These are phyloP conservation scores for Sphagnum fallax DNA, from an alignment of 228 moss, liverwort and hornwort genomes.

Conservation along the genomic window DNA sequence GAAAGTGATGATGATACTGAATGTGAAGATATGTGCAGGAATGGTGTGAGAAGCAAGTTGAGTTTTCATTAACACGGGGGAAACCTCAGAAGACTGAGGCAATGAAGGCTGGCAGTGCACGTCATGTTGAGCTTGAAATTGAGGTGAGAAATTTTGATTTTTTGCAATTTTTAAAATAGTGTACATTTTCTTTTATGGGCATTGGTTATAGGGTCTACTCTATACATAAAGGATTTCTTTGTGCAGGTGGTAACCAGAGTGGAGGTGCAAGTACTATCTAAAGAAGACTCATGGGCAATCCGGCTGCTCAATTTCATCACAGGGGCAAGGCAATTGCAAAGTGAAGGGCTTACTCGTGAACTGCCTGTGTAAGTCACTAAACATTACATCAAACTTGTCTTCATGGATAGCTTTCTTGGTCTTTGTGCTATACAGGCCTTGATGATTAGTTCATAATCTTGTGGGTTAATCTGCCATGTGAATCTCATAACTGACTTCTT, in stretches of 20 bases:
- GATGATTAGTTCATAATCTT: not conserved
- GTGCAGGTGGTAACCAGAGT: conserved; percentile 76
- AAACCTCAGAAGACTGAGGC: conserved; percentile 74
- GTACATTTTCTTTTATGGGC: too few species aligned
- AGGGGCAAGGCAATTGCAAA: conserved; percentile 75
- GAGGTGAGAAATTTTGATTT: conserved; percentile 37
- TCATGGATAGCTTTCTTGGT: not conserved
- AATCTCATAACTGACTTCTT: not conserved
- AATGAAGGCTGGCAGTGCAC: conserved; percentile 89
- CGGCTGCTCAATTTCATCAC: conserved; percentile 75
- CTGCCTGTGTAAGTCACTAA: conserved; percentile 76
- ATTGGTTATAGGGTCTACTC: too few species aligned
- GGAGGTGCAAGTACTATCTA: conserved; percentile 75
- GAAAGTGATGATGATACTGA: not conserved
- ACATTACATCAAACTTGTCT: conserved; percentile 2
- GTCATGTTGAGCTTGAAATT: conserved; percentile 82
- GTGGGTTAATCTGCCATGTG: not conserved
- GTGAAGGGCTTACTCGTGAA: conserved; percentile 89
- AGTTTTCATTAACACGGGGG: conserved; percentile 68
- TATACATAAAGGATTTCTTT: not conserved
- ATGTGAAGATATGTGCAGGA: conserved; percentile 31
- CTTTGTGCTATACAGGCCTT: not conserved
- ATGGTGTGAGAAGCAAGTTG: conserved; percentile 99
- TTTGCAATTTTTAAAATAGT: too few species aligned
- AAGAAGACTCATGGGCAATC: conserved; percentile 89